phyloP scores from a whole-genome alignment of 306 rosid genomes.

The Hippophae gyantsensis region DNA sequence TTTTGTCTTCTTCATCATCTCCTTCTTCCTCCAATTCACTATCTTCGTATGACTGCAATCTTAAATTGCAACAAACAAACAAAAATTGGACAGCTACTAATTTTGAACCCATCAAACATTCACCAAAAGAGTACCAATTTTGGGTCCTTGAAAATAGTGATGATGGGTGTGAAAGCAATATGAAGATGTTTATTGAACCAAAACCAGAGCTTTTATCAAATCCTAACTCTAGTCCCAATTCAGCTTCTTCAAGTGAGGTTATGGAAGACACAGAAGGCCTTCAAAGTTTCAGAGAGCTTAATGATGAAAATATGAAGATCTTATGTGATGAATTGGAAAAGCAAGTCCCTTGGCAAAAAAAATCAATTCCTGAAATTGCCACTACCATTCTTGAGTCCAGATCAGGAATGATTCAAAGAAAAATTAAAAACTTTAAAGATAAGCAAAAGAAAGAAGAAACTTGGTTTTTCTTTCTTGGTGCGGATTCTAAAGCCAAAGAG shows the following conservation, averaged over 20 bases:
- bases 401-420: conserved; percentile 38
- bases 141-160: conserved; percentile 37
- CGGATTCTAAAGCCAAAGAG: conserved; percentile 45
- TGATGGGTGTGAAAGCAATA: conserved; percentile 24
- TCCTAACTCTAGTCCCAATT: conserved; percentile 85
- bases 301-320: conserved; percentile 43
- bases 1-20: conserved; percentile 20
- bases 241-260: conserved; percentile 82
- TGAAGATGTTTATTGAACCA: conserved; percentile 20
- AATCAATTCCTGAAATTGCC: conserved; percentile 41
- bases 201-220: conserved; percentile 83
- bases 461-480: conserved; percentile 55
- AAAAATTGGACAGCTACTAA: conserved; percentile 28
- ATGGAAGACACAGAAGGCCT: conserved; percentile 43
- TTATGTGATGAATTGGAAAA: conserved; percentile 54
- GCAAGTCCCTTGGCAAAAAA: conserved; percentile 42
- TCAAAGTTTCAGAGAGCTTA: conserved; percentile 46
- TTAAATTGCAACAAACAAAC: conserved; percentile 15
- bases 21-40: conserved; percentile 42
- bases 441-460: conserved; percentile 43
- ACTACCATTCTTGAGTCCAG: conserved; percentile 52
- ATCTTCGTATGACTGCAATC: conserved; percentile 19
- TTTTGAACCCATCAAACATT: conserved; percentile 27
- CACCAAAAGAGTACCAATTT: conserved; percentile 41
- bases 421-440: conserved; percentile 7